Base-by-base conservation (phyloP, 2,329 filamentous ascomycete species). In the Sodiomyces alkalinus region DNA sequence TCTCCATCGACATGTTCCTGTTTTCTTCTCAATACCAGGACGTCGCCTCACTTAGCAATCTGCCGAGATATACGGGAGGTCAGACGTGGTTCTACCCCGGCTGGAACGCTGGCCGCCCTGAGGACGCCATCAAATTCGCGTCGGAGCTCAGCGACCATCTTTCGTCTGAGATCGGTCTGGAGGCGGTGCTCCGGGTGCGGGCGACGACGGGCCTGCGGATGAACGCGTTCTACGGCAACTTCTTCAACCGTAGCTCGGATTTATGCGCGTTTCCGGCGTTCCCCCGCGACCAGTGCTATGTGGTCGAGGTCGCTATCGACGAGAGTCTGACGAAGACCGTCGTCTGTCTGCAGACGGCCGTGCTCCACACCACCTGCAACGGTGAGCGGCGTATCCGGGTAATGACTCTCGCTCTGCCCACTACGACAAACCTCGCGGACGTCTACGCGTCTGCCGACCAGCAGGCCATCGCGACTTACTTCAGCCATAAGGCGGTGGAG, bases 61-160 rank as follows among this genome's bases (percentile, higher is more conserved):
- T 98, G 27, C 90, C 90, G 26, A 68, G 90, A 42, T 98, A 96
- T 50, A 96, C 90, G 15, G 90, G 87, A 51, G 90, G 90, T 14
- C 90, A 96, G 51, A 98, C 90, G 1, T 96, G 87, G 64, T 96
- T 94, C 61, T 98, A 98, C 48, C 90, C 90, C 10, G 87, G 82
- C 15, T 98, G 90, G 86, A 93, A 93, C 44, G 90, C 87, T 12
- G 86, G 83, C 17, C 72, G 90, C 37, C 78, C 75, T 15, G 90
- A 98, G 49, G 90, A 98, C 51, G 90, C 90, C 10, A 86, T 96
- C 57, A 98, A 96, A 54, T 96, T 96, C 48, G 90, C 87, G 4
- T 80, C 80, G 11, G 90, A 98, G 50, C 93, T 98, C 48, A 92
- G 85, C 45, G 87, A 96, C 48, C 93, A 90, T 47, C 62, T 98